Conservation (phyloP, 2,329 filamentous ascomycete species). For the Cryphonectria radicalis region DNA sequence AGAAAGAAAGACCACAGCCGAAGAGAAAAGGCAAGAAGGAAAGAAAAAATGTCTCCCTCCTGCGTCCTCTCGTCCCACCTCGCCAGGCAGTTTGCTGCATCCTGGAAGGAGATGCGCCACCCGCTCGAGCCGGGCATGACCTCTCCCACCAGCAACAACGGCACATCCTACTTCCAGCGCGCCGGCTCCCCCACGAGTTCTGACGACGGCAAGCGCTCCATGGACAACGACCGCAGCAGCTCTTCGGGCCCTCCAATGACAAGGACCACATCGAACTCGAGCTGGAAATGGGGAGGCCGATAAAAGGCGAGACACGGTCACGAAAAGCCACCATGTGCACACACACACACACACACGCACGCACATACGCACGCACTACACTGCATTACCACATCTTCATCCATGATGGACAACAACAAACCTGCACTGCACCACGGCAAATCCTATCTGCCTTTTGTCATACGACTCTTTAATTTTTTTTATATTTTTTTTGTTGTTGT, state of each 20-base stretch:
- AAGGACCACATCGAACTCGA: slow-evolving; percentile 39
- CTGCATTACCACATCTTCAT: background rate
- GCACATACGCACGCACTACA: too few species aligned
- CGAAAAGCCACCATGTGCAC: background rate
- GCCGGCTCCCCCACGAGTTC: slow-evolving; percentile 40
- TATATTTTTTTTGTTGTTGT: background rate
- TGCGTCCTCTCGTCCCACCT: slow-evolving; percentile 66
- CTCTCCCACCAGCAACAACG: slow-evolving; percentile 35
- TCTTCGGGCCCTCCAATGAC: slow-evolving; percentile 35
- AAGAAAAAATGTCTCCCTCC: slow-evolving; percentile 56
- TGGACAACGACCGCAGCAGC: slow-evolving; percentile 49
- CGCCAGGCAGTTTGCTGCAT: slow-evolving; percentile 63
- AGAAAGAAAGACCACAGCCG: too few species aligned
- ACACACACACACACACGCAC: background rate
- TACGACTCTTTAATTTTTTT: background rate
- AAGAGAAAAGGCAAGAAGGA: background rate
- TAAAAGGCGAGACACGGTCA: slow-evolving; percentile 1
- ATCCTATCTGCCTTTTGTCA: background rate
- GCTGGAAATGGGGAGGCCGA: slow-evolving; percentile 35
- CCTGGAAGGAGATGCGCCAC: slow-evolving; percentile 58
- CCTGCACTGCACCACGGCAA: too few species aligned
- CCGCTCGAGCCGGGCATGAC: slow-evolving; percentile 32
- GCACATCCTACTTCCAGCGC: slow-evolving; percentile 39
- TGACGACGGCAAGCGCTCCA: slow-evolving; percentile 47
- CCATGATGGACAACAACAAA: background rate